Evolutionary conservation across 495 filamentous ascomycete species (phyloP), one percentile per base, ranked within the genome.

Genomic region (Zalerion maritima): DNA sequence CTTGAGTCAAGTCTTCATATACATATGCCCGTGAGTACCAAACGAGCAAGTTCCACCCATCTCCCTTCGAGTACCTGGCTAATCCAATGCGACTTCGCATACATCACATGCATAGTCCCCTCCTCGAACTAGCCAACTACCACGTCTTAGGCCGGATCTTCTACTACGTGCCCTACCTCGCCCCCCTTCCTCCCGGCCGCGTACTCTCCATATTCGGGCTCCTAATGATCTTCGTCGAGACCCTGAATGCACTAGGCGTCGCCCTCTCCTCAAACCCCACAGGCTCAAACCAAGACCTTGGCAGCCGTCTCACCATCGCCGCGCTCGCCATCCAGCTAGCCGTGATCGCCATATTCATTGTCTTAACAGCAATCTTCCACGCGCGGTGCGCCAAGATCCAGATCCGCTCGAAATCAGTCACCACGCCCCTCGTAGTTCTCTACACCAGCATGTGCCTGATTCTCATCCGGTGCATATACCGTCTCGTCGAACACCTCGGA

Each of bases 71-170:
- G 13, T 18, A 8, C 21, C 21, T 32, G n/a, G 11, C 21, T 14
- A 12, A n/a, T 2, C 3, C 1, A 15, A 15, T 13, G 18, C 3
- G 5, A 2, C 22, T 22, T 12, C 33, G 21, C 23, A 30, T 17
- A 21, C 14, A 6, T 6, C 5, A 3, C 13, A 5, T n/a, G 2
- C 1, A 14, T 29, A 55, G 54, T 0, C 54, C 54, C 3, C 40
- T 55, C n/a, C 47, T 57, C 23, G 47, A 55, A 32, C 45, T 57
- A 10, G 40, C 51, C 16, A 55, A 57, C 39, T 55, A 55, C 41
- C 49, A 54, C 33, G 28, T 57, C 34, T 51, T 57, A 18, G 51
- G 47, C 16, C 47, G 51, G 8, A 29, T 53, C 27, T 40, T 57
- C 31, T 40, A 41, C 42, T 54, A 55, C 39, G 34, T 50, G 12